Conservation (phyloP, 352 stramenopile genomes). For the Globisporangium lucens region DNA sequence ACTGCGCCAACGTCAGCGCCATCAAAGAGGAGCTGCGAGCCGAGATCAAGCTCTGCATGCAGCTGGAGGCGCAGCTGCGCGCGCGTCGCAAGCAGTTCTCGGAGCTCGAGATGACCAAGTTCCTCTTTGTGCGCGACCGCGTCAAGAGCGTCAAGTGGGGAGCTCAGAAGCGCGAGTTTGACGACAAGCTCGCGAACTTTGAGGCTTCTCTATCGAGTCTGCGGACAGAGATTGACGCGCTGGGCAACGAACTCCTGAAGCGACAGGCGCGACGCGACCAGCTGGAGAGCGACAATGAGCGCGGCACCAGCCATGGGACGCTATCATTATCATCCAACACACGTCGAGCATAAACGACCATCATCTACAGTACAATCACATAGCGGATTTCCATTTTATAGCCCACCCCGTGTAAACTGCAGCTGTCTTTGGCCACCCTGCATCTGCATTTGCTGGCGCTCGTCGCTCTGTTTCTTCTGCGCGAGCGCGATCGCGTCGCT, state of each 20-base stretch:
- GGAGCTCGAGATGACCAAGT: constrained; percentile 41
- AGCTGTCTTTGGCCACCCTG: constrained; percentile 28
- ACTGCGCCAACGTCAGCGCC: constrained; percentile 45
- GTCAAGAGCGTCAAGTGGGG: constrained; percentile 58
- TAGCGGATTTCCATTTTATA: not conserved
- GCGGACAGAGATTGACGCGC: constrained; percentile 19
- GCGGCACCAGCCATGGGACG: constrained; percentile 8
- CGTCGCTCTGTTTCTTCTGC: constrained; percentile 56
- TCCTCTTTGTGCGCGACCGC: constrained; percentile 43
- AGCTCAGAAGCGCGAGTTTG: constrained; percentile 39
- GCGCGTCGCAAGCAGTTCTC: constrained; percentile 34
- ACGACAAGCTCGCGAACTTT: constrained; percentile 34
- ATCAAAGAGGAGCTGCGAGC: constrained; percentile 21
- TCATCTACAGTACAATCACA: not conserved
- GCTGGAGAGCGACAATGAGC: constrained; percentile 10
- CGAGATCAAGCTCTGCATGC: constrained; percentile 20
- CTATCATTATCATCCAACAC: not conserved
- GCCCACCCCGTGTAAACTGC: constrained; percentile 16
- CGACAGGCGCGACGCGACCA: constrained; percentile 11
- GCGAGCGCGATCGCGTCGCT: constrained; percentile 56
- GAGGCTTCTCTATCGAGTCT: constrained; percentile 23
- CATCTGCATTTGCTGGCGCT: constrained; percentile 30
- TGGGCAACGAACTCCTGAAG: constrained; percentile 14
- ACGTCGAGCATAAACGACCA: not conserved
- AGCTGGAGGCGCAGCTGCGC: constrained; percentile 34